Evolutionary conservation across 192 early-diverging fungal species (phyloP).

Genomic region (Glomus cerebriforme): DNA sequence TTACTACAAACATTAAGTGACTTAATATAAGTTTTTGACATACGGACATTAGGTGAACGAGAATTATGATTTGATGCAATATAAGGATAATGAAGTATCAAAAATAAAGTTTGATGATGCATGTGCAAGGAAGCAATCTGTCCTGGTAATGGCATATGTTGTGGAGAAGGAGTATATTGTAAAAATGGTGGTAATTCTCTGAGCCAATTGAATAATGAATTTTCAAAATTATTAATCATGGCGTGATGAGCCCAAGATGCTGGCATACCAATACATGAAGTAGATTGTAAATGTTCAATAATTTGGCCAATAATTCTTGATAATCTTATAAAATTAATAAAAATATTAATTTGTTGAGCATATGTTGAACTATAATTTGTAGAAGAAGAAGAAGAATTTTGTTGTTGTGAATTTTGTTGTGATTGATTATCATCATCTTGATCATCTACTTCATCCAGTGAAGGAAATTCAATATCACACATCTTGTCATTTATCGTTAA

Average conservation of each 20-base stretch:
- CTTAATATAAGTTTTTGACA: constrained; percentile 8
- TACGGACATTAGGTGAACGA: not conserved
- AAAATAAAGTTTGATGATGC: constrained; percentile 22
- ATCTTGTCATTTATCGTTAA: constrained; percentile 43
- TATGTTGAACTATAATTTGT: constrained; percentile 3
- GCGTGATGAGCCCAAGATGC: constrained; percentile 39
- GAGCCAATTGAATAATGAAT: constrained; percentile 41
- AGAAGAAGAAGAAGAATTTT: not conserved
- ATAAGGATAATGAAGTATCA: constrained; percentile 32
- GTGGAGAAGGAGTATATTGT: constrained; percentile 35
- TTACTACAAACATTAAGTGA: constrained; percentile 17
- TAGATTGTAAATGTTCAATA: constrained; percentile 45
- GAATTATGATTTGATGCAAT: not conserved
- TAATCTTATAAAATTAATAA: constrained; percentile 51
- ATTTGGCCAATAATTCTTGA: constrained; percentile 51
- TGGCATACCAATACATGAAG: constrained; percentile 10
- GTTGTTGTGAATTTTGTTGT: constrained; percentile 31
- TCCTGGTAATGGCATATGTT: constrained; percentile 19
- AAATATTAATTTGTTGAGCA: constrained; percentile 32
- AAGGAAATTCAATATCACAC: constrained; percentile 31
- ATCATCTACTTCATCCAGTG: constrained; percentile 28
- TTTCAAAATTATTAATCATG: constrained; percentile 44
- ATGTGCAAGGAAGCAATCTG: constrained; percentile 24
- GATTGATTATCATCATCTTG: constrained; percentile 12
- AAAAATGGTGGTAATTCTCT: constrained; percentile 45